Base-by-base conservation (phyloP, 2,329 filamentous ascomycete species). In the Xylaria sp. region DNA sequence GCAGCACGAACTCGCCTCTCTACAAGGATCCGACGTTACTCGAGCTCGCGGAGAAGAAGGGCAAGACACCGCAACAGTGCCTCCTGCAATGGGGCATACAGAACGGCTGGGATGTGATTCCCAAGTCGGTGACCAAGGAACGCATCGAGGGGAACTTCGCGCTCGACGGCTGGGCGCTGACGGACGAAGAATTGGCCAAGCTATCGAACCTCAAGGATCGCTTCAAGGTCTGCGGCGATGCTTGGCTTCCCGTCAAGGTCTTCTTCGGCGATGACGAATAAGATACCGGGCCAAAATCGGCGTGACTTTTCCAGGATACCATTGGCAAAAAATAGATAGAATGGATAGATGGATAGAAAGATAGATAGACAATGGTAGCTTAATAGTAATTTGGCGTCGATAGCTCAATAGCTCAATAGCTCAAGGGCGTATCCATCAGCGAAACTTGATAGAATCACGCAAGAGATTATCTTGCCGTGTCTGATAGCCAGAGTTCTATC, bases 251-350 rank as follows among this genome's bases (percentile, higher is more conserved):
- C 0, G 81, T 92, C 69, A 91, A 90, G 85, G 92, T 95, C 42
- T 96, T 96, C 85, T 93, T 93, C 78, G 92, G 91, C 8, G 92
- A 94, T 75, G 91, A 94, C 76, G 92, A 94, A 83, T 94, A 88
- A 64, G 50, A 48, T 23, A 42, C 13, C 13, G 9, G 18, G 40
- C 50, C 44, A 51, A 35, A 47, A 53, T 54, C n/a, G n/a, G 23
- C 27, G 23, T 57, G 37, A 29, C 42, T 18, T 51, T 35, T 35
- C 10, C 32, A 44, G 55, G 50, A 54, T 60, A 57, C 58, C 51
- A 60, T 60, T 3, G 53, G 18, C 29, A 64, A 27, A 27, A 48
- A 63, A 5, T 55, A 60, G 27, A 61, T 50, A 51, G 18, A 40
- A 64, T 25, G 42, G 27, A 47, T 21, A 35, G 40, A 42, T n/a